phyloP scores from a whole-genome alignment of 768 basidiomycete species.

The Panellus pusillus region DNA sequence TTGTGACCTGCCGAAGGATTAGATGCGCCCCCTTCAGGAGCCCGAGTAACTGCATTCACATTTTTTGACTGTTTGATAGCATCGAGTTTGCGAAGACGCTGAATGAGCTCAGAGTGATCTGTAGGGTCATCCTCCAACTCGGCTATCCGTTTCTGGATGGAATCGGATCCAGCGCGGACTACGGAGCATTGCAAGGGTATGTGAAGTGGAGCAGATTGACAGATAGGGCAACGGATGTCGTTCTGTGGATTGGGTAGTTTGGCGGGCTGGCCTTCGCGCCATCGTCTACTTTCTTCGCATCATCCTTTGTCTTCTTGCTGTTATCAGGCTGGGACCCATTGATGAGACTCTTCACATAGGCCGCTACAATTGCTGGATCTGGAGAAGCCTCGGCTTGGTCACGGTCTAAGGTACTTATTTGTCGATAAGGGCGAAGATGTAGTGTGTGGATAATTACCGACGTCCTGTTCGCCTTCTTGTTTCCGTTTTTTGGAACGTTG shows the following conservation, averaged over 20 bases:
- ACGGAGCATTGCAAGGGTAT: constrained; percentile 50
- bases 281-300: no score
- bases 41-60: constrained; percentile 11
- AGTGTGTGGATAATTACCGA: constrained; percentile 12
- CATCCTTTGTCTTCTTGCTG: neutral
- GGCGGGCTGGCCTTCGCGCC: no score
- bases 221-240: constrained; percentile 42
- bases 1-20: constrained; percentile 7
- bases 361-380: no score
- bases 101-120: constrained; percentile 34
- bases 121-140: constrained; percentile 36
- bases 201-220: constrained; percentile 45
- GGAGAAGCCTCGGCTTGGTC: neutral
- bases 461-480: constrained; percentile 3
- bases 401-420: neutral
- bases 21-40: constrained; percentile 10
- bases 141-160: constrained; percentile 45
- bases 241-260: neutral
- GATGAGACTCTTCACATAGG: no score
- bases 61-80: constrained; percentile 1
- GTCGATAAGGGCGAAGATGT: neutral
- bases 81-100: constrained; percentile 36
- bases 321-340: no score
- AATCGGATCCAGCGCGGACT: constrained; percentile 41
- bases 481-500: constrained; percentile 11